Conservation (phyloP, 305 asterid species). For the Solanum hybrid region DNA sequence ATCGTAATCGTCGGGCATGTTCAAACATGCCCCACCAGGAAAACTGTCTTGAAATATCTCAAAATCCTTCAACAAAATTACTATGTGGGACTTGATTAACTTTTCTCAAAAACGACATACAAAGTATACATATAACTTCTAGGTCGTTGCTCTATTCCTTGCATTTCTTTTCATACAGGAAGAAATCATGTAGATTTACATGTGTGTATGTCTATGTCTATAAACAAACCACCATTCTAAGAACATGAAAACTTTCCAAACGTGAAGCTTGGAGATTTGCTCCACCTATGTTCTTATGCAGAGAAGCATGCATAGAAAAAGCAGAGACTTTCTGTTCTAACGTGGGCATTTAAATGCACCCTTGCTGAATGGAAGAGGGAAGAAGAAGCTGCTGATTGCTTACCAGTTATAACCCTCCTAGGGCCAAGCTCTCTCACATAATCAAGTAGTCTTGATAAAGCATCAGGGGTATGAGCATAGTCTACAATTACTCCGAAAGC, state of each 20-base stretch:
- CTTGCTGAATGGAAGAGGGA: not conserved
- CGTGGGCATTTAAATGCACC: not conserved
- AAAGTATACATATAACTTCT: not conserved
- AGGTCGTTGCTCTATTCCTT: not conserved
- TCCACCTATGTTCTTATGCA: not conserved
- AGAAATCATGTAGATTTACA: not conserved
- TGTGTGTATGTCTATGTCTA: not conserved
- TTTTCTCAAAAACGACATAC: not conserved
- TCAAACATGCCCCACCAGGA: not conserved
- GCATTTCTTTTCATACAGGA: not conserved
- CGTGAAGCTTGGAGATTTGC: not conserved
- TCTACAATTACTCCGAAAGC: constrained; percentile 92
- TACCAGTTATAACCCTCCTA: constrained; percentile 82
- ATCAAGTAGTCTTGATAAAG: constrained; percentile 82
- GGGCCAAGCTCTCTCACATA: constrained; percentile 71
- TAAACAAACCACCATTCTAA: not conserved
- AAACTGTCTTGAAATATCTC: not conserved
- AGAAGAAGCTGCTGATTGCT: not conserved
- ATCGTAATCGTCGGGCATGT: not conserved
- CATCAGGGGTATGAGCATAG: constrained; percentile 74
- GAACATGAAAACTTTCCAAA: not conserved
- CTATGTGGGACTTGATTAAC: not conserved
- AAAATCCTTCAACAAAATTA: not conserved
- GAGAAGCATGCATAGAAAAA: not conserved
- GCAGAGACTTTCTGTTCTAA: not conserved